Percentiles rank a stretch among this genome's conserved stretches.
These are phyloP conservation scores for Corymbia calophylla DNA, from an alignment of 441 rosid genomes.

Conservation along the genomic window DNA sequence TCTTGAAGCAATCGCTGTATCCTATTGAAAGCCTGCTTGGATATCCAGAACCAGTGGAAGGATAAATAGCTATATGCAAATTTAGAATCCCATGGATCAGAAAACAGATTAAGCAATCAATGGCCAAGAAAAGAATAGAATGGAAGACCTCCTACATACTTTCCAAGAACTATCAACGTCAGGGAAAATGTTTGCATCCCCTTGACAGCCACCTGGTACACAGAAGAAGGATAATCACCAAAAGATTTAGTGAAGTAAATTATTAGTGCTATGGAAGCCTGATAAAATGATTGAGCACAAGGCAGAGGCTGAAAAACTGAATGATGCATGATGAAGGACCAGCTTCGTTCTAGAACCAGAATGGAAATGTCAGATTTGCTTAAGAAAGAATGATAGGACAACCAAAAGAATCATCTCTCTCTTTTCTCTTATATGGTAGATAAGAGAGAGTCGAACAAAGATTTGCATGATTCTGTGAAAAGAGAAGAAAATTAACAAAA, in stretches of 20 bases:
- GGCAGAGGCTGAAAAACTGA: background rate
- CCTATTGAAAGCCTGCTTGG: slow-evolving; percentile 64
- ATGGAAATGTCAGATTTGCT: background rate
- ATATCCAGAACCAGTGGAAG: slow-evolving; percentile 8
- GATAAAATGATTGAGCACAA: background rate
- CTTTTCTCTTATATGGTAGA: background rate
- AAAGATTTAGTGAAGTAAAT: background rate
- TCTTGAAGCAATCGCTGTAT: slow-evolving; percentile 75
- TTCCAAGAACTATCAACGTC: slow-evolving; percentile 81
- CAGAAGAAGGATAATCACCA: background rate
- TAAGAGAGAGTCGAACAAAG: background rate
- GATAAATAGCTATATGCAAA: background rate
- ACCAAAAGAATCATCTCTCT: background rate
- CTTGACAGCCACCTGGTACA: slow-evolving; percentile 48
- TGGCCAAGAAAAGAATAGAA: background rate
- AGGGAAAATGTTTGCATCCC: slow-evolving; percentile 59
- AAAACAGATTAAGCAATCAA: background rate
- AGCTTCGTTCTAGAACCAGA: background rate
- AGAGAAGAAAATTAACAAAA: background rate
- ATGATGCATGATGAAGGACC: background rate
- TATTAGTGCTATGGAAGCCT: background rate
- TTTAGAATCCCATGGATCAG: background rate
- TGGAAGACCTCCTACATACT: slow-evolving; percentile 29
- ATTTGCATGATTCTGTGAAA: background rate
- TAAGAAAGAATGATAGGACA: background rate